Conservation (phyloP, 305 asterid species). For the Ajuga reptans region DNA sequence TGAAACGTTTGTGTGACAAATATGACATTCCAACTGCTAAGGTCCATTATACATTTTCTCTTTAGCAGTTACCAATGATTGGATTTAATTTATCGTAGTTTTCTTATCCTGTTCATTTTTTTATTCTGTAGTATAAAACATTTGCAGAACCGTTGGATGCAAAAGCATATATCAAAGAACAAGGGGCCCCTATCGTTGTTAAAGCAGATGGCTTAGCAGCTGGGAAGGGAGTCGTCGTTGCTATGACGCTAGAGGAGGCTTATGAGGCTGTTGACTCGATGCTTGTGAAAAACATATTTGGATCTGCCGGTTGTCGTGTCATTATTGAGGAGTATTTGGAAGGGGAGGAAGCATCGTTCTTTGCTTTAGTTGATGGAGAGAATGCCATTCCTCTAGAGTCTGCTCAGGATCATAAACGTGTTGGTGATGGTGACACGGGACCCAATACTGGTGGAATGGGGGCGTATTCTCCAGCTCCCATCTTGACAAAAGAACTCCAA, state of each 20-base stretch:
- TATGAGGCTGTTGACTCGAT: slow-evolving; percentile 80
- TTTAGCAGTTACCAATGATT: neutral
- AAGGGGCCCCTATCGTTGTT: slow-evolving; percentile 82
- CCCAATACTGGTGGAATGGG: slow-evolving; percentile 99
- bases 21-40: slow-evolving; percentile 93
- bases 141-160: slow-evolving; percentile 65
- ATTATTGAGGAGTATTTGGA: slow-evolving; percentile 79
- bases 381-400: slow-evolving; percentile 88
- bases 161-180: slow-evolving; percentile 59
- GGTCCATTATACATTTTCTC: slow-evolving; percentile 31
- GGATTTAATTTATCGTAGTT: neutral
- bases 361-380: slow-evolving; percentile 91
- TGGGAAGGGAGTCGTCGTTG: slow-evolving; percentile 91
- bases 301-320: slow-evolving; percentile 74
- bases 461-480: slow-evolving; percentile 97
- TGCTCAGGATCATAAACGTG: slow-evolving; percentile 98
- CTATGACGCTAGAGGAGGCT: slow-evolving; percentile 75
- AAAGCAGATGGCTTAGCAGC: slow-evolving; percentile 97
- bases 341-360: slow-evolving; percentile 96
- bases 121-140: slow-evolving; percentile 63
- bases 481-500: slow-evolving; percentile 73
- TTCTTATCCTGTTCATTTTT: neutral
- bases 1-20: slow-evolving; percentile 87
- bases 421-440: slow-evolving; percentile 87
- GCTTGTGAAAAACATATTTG: slow-evolving; percentile 72